Evolutionary conservation across 805 yeast genomes (phyloP), one percentile per base, ranked within the genome.

Genomic region (Candida ficus): DNA sequence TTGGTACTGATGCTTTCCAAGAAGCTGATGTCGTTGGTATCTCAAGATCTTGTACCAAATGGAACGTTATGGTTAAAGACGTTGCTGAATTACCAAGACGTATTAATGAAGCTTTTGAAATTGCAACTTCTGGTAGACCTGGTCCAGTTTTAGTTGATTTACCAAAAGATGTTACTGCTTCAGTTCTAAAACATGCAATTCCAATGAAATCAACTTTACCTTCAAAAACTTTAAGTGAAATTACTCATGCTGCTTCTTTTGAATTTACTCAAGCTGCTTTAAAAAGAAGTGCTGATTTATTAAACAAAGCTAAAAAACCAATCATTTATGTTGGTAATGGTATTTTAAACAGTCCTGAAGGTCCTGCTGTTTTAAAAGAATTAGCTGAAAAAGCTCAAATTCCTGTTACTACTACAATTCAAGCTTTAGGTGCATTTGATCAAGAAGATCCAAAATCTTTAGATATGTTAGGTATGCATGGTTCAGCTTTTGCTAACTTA

Each of bases 391-490:
- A 83, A 67, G 95, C 95, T 21, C 72, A 76, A 58, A 91, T 93
- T 48, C 99, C 99, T 26, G 99, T 93, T 47, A 91, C 99, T 33
- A 93, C 98, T 21, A 85, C 97, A 38, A 63, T 93, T 43, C 98
- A 90, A 67, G 97, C 85, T 42, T 74, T 93, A 49, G 99, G 99
- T 54, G 85, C 95, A 8, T 93, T 82, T 57, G 96, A 93, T 66
- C 98, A 93, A 70, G 76, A 73, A 47, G 95, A 90, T 66, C 81
- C 80, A 49, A 88, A 89, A 64, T 83, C 96, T 20, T 67, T 93
- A 51, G 96, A 91, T 64, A 88, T 93, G 95, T 76, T 93, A 52
- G 99, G 99, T 56, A 93, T 93, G 99, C 99, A 93, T 66, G 99
- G 99, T 50, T 75, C 81, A 46, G 96, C 89, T 37, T 88, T 89